phyloP scores from a whole-genome alignment of 148 eudicot species.

The Rhododendron henanense region DNA sequence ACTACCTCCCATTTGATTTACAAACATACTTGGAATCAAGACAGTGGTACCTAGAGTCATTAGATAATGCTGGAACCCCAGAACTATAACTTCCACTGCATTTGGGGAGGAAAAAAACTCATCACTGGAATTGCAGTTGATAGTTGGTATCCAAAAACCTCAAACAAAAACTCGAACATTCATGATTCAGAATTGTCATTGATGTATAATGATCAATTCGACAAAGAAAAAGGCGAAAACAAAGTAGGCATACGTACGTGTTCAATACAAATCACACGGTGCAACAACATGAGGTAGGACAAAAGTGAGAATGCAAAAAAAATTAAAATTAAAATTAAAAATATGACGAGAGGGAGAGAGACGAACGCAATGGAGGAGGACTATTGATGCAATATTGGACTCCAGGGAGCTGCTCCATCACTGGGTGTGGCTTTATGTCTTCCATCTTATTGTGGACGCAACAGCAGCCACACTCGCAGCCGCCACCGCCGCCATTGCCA shows the following conservation, averaged over 20 bases:
- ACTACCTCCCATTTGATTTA: constrained; percentile 80
- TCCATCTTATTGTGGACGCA: constrained; percentile 21
- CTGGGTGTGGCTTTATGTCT: constrained; percentile 64
- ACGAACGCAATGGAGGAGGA: constrained; percentile 65
- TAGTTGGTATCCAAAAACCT: too few relatives aligned
- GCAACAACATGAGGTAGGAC: background rate
- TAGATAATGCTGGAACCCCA: constrained; percentile 78
- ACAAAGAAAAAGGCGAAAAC: too few relatives aligned
- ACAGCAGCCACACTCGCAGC: background rate
- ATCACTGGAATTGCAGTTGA: background rate
- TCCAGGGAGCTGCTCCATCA: constrained; percentile 60
- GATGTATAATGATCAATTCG: too few relatives aligned
- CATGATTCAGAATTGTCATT: too few relatives aligned
- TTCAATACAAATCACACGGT: background rate
- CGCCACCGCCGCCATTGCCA: background rate
- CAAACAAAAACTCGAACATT: too few relatives aligned
- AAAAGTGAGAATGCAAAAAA: background rate
- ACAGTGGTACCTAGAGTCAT: constrained; percentile 56
- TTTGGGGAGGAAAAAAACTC: background rate
- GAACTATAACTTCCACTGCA: constrained; percentile 52
- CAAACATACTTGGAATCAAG: constrained; percentile 46
- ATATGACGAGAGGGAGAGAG: background rate
- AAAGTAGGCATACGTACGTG: too few relatives aligned
- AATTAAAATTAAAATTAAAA: too few relatives aligned
- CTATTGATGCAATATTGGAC: constrained; percentile 68